Evolutionary conservation across 2,329 filamentous ascomycete species (phyloP).

Genomic region (Cytospora leucostoma): DNA sequence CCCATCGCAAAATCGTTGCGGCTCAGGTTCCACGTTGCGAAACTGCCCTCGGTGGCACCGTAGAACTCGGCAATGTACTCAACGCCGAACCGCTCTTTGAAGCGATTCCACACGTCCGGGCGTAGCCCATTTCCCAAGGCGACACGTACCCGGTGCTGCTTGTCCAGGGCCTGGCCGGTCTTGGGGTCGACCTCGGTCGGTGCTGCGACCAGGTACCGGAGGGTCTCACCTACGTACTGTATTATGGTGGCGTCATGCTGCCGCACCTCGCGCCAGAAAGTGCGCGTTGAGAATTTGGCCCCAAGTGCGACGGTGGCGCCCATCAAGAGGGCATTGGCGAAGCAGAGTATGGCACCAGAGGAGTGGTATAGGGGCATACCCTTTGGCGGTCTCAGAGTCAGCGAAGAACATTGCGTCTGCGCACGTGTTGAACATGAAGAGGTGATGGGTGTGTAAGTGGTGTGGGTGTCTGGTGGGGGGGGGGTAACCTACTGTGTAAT

Average conservation of each 20-base stretch:
- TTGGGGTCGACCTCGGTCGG: conserved; percentile 61
- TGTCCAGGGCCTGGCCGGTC: conserved; percentile 70
- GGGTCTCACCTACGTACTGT: conserved; percentile 87
- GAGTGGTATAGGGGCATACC: conserved; percentile 90
- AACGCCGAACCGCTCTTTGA: conserved; percentile 80
- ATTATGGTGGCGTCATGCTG: conserved; percentile 71
- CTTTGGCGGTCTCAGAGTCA: conserved; percentile 41
- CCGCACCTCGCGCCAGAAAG: conserved; percentile 78
- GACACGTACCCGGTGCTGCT: conserved; percentile 68
- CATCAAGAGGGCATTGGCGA: conserved; percentile 59
- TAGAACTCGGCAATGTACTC: conserved; percentile 79
- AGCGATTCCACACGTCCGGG: conserved; percentile 81
- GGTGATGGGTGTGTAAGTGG: conserved; percentile 24
- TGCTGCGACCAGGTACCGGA: conserved; percentile 75
- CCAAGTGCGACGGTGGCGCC: conserved; percentile 72
- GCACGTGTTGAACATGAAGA: background rate
- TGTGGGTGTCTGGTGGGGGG: conserved; percentile 13
- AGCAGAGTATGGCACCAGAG: conserved; percentile 71
- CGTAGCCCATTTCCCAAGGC: conserved; percentile 85
- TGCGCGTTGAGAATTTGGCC: conserved; percentile 74
- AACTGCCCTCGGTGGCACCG: conserved; percentile 71
- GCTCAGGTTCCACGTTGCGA: conserved; percentile 71
- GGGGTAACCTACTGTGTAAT: conserved; percentile 65
- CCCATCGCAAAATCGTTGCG: conserved; percentile 74
- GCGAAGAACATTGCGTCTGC: background rate